Percentiles rank a stretch among this genome's conserved stretches.
phyloP scores from a whole-genome alignment of 257 asterid genomes.

The Petunia axillaris region DNA sequence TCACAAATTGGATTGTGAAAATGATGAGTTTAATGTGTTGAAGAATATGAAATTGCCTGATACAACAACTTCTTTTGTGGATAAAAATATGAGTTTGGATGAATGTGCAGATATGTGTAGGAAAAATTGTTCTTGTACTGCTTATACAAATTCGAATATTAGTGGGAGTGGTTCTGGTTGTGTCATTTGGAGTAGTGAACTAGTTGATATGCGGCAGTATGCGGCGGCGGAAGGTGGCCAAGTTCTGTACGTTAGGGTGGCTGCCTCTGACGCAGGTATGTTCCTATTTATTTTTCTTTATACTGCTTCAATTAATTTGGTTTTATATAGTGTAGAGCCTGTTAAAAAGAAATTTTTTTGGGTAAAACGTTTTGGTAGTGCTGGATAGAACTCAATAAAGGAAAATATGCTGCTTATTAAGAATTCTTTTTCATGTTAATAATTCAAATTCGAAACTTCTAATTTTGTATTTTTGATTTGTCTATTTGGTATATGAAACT shows the following conservation, averaged over 20 bases:
- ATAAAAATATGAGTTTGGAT: constrained; percentile 42
- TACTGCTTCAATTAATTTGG: not conserved
- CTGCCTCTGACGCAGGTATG: constrained; percentile 74
- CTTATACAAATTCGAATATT: constrained; percentile 58
- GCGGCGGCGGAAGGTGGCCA: constrained; percentile 82
- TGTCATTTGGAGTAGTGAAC: constrained; percentile 65
- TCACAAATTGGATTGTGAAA: constrained; percentile 47
- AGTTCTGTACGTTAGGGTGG: constrained; percentile 60
- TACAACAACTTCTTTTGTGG: constrained; percentile 56
- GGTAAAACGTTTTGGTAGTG: no score
- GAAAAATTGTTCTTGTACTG: constrained; percentile 71
- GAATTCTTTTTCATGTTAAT: no score
- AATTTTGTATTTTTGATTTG: no score
- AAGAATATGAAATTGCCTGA: constrained; percentile 73
- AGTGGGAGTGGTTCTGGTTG: constrained; percentile 68
- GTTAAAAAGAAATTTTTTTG: no score
- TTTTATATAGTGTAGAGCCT: no score
- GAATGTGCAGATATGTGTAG: constrained; percentile 59
- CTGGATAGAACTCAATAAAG: no score
- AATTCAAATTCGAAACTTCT: no score
- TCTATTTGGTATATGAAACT: no score
- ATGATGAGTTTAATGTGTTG: constrained; percentile 56
- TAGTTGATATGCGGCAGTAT: constrained; percentile 82
- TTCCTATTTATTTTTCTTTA: not conserved
- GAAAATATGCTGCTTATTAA: no score